These are phyloP conservation scores for Phytophthora podocarpi DNA, from an alignment of 352 stramenopile species.

Conservation along the genomic window DNA sequence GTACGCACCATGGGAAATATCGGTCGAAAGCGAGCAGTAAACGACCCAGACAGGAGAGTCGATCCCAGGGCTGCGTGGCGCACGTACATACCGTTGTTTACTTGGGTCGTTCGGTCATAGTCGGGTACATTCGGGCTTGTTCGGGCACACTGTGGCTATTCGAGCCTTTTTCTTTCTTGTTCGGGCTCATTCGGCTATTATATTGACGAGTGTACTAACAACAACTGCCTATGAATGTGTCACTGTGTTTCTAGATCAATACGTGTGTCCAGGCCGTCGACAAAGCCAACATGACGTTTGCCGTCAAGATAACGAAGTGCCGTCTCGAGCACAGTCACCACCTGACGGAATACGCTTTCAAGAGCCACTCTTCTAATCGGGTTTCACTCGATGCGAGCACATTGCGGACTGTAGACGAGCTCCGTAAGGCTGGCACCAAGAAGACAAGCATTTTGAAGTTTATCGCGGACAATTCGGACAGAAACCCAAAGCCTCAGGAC, in stretches of 20 bases:
- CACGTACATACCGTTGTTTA: not conserved
- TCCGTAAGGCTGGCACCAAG: conserved; percentile 3
- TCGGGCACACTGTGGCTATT: not conserved
- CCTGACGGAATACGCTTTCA: not conserved
- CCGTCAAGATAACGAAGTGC: not conserved
- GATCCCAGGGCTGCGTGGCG: not conserved
- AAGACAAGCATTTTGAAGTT: not conserved
- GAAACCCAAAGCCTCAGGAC: not conserved
- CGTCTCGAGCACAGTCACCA: not conserved
- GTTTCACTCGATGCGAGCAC: not conserved
- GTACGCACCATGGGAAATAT: conserved; percentile 4
- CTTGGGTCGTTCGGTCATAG: not conserved
- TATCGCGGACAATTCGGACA: not conserved
- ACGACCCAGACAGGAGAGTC: not conserved
- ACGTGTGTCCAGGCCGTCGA: not conserved
- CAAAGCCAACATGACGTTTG: not conserved
- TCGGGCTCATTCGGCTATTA: too few species aligned
- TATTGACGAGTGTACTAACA: too few species aligned
- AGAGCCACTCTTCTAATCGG: not conserved
- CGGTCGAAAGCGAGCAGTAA: not conserved
- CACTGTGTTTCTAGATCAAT: conserved; percentile 3
- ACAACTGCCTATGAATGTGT: too few species aligned
- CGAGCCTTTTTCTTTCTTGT: too few species aligned
- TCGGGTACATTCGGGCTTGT: not conserved
- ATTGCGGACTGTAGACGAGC: not conserved